These are phyloP conservation scores for Cyclocybe cylindracea DNA, from an alignment of 768 basidiomycete species.

Conservation along the genomic window DNA sequence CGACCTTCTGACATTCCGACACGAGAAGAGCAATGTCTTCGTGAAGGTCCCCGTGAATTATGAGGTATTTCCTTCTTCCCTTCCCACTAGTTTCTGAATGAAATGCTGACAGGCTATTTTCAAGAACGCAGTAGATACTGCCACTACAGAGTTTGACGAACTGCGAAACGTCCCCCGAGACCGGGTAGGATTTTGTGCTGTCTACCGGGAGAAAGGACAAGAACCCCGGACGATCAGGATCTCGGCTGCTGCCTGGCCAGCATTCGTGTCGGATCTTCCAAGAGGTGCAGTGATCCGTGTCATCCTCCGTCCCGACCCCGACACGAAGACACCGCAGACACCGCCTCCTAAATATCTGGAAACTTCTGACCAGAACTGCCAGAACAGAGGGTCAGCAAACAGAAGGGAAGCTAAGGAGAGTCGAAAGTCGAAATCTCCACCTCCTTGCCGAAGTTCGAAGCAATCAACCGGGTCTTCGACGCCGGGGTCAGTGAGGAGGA, in stretches of 20 bases:
- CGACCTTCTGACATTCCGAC: constrained; percentile 54
- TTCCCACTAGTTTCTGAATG: not conserved
- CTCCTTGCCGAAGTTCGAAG: no score
- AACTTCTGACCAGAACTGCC: constrained; percentile 10
- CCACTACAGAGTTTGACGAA: constrained; percentile 48
- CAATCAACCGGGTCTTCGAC: no score
- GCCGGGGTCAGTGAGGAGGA: no score
- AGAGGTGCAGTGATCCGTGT: constrained; percentile 53
- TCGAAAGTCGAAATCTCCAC: no score
- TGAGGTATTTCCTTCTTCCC: constrained; percentile 28
- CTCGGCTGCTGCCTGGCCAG: constrained; percentile 51
- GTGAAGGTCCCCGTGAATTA: constrained; percentile 46
- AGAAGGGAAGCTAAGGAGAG: not conserved
- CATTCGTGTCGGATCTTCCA: constrained; percentile 37
- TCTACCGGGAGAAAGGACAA: constrained; percentile 32
- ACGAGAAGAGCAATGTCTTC: constrained; percentile 45
- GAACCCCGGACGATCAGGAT: constrained; percentile 44
- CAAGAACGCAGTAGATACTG: constrained; percentile 52
- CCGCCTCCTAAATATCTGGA: constrained; percentile 47
- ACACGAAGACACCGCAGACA: constrained; percentile 26
- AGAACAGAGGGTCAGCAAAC: not conserved
- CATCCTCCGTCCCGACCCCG: constrained; percentile 32
- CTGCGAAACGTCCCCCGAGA: constrained; percentile 38
- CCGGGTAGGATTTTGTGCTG: constrained; percentile 40
- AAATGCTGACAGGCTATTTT: not conserved